These are phyloP conservation scores for Cucurbita pepo DNA, from an alignment of 306 rosid genomes.

Conservation along the genomic window DNA sequence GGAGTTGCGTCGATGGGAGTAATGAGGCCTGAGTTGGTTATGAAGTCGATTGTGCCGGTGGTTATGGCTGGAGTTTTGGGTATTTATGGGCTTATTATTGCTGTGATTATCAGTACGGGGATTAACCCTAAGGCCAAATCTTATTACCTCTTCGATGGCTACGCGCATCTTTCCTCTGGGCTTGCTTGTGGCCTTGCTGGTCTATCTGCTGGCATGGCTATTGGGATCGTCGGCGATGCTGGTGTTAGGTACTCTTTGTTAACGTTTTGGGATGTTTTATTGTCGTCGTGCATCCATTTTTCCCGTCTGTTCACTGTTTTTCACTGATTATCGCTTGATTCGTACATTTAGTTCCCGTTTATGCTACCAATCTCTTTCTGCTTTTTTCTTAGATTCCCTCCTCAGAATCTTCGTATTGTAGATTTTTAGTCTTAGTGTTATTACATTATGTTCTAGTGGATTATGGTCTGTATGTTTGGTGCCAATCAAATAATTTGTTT, in stretches of 20 bases:
- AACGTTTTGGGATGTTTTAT: background rate
- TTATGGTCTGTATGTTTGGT: background rate
- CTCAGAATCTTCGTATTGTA: background rate
- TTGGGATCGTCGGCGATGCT: constrained; percentile 51
- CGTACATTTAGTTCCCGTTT: background rate
- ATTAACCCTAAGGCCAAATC: constrained; percentile 54
- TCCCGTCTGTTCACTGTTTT: background rate
- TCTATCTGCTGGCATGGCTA: constrained; percentile 53
- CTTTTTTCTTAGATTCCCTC: background rate
- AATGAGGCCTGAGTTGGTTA: constrained; percentile 54
- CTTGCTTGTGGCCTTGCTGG: constrained; percentile 54
- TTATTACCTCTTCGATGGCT: constrained; percentile 47
- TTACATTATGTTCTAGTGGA: background rate
- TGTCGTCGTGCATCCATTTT: background rate
- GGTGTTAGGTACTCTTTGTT: constrained; percentile 31
- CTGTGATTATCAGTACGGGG: constrained; percentile 50
- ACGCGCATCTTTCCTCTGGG: constrained; percentile 52
- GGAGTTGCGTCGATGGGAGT: constrained; percentile 62
- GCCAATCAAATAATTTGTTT: background rate
- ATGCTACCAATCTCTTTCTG: background rate
- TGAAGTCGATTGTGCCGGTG: constrained; percentile 57
- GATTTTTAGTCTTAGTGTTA: background rate
- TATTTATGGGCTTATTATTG: constrained; percentile 40
- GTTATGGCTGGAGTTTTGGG: constrained; percentile 59
- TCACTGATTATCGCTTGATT: background rate